Evolutionary conservation across 208 protist genomes (phyloP).

Genomic region (Leishmania gerbilli): DNA sequence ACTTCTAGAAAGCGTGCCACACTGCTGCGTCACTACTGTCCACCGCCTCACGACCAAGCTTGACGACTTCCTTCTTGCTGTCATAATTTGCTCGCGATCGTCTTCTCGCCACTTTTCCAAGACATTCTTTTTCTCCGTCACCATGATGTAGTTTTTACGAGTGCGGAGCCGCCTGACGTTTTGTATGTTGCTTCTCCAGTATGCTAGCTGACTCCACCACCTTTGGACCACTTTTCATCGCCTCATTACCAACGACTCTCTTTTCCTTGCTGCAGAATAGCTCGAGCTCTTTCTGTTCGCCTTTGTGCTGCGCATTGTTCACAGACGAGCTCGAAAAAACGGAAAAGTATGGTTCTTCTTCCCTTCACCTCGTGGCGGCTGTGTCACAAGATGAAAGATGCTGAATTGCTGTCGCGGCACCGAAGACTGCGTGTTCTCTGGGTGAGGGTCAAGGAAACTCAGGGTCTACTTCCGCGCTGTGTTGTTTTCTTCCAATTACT

Average conservation of each 20-base stretch:
- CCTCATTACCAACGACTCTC: not conserved
- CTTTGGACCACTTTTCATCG: not conserved
- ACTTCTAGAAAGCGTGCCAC: not conserved
- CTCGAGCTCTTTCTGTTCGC: not conserved
- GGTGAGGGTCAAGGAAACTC: not conserved
- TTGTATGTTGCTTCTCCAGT: not conserved
- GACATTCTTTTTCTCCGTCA: not conserved
- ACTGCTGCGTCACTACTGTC: not conserved
- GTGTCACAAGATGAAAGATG: not conserved
- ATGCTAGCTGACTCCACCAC: not conserved
- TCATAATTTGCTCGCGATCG: not conserved
- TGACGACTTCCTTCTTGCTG: not conserved
- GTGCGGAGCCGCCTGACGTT: not conserved
- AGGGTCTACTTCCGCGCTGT: not conserved
- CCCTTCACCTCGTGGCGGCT: not conserved
- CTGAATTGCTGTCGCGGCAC: not conserved
- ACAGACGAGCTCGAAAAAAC: not conserved
- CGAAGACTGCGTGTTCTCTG: not conserved
- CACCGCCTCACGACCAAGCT: conserved; percentile 2
- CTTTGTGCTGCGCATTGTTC: not conserved
- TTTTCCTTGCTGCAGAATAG: not conserved
- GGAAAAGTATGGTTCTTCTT: not conserved
- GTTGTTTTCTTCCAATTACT: not conserved
- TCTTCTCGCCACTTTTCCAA: not conserved
- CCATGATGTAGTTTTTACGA: conserved; percentile 7